Evolutionary conservation across 306 rosid species (phyloP), one percentile per base, ranked within the genome.

Genomic region (Cyclanthera cordifolia): DNA sequence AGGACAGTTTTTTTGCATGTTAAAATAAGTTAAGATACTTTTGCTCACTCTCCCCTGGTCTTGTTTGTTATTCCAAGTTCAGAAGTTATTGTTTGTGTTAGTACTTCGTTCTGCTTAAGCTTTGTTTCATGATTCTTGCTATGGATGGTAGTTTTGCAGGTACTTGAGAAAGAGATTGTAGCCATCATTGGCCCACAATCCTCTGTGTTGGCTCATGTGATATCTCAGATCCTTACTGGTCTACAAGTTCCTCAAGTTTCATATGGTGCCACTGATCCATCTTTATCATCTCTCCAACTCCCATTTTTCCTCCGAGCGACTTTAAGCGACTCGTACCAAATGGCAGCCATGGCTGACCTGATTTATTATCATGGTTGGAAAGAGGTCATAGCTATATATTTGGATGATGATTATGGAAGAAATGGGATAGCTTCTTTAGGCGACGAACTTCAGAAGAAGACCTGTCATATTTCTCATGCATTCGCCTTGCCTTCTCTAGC

Each of bases 181-280:
- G 87, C 95, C 69, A 82, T 93, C 61, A 66, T 93, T 48, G 99
- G 99, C 4, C 99, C 95, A 48, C 98, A 89, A 73, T 90, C 96
- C 61, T 93, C 99, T 21, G 53, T 87, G 24, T 71, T 79, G 70
- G 91, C 95, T 84, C 94, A 87, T 77, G 77, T 83, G 64, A 72
- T 93, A 46, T 84, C 99, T 70, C 87, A 79, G 77, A 83, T 90
- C 56, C 93, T 87, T 19, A 85, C 86, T 77, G 95, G 91, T 75
- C 85, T 93, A 69, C 78, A 78, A 75, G 87, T 93, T 57, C 96
- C 99, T 71, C 94, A 84, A 63, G 25, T 93, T 57, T 93, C 98
- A 51, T 93, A 83, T 75, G 98, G 85, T 48, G 96, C 98, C 65
- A 83, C 96, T 47, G 96, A 93, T 81, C 96, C 98, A 30, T 86